phyloP scores from a whole-genome alignment of 2,329 filamentous ascomycete species.

The Neodidymelliopsis sp. region DNA sequence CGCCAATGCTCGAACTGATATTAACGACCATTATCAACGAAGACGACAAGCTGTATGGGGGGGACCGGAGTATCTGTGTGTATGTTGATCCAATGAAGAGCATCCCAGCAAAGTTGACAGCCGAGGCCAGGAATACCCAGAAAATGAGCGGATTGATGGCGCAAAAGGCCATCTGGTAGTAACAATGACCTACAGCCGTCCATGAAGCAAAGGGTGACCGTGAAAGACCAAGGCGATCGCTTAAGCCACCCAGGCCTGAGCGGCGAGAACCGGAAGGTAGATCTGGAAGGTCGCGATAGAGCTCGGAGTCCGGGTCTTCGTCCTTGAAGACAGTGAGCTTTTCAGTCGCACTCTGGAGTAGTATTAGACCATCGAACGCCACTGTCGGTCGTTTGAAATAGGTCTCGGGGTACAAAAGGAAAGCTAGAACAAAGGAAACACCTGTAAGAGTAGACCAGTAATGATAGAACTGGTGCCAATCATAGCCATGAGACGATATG shows the following conservation, averaged over 20 bases:
- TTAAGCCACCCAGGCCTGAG: conserved; percentile 17
- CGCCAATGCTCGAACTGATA: conserved; percentile 26
- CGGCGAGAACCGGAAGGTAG: conserved; percentile 10
- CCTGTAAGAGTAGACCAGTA: conserved; percentile 37
- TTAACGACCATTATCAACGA: conserved; percentile 29
- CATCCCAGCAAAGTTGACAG: conserved; percentile 39
- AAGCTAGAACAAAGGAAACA: conserved; percentile 36
- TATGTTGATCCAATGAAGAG: conserved; percentile 41
- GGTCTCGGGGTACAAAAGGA: conserved; percentile 49
- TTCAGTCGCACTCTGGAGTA: conserved; percentile 50
- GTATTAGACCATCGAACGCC: conserved; percentile 52
- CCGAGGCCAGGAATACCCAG: conserved; percentile 38
- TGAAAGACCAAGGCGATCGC: conserved; percentile 26
- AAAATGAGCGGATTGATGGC: conserved; percentile 41
- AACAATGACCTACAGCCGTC: conserved; percentile 34
- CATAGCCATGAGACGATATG: conserved; percentile 30
- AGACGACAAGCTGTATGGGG: conserved; percentile 34
- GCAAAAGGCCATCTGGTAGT: conserved; percentile 40
- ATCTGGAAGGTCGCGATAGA: conserved; percentile 36
- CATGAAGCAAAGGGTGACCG: conserved; percentile 37
- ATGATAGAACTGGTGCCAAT: conserved; percentile 49
- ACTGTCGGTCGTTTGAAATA: conserved; percentile 53
- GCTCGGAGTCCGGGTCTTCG: conserved; percentile 34
- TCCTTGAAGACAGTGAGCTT: conserved; percentile 49
- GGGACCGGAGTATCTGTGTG: conserved; percentile 23